phyloP scores from a whole-genome alignment of 257 asterid genomes.

The Solanum dulcamara region DNA sequence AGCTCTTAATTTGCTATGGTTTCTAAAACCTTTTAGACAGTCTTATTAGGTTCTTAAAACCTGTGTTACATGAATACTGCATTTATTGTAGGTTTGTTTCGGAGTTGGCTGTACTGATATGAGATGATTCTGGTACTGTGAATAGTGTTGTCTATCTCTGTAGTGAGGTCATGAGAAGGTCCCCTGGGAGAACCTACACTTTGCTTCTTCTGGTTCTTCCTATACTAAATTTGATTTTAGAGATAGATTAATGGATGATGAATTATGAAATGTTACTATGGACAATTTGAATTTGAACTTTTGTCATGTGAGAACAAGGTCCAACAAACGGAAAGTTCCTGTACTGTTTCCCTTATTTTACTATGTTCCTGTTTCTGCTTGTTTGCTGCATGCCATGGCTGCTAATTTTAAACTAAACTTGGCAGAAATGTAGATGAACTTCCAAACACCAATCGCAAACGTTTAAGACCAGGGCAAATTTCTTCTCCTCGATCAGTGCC shows the following conservation, averaged over 20 bases:
- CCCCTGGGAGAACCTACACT: background rate
- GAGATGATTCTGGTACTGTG: background rate
- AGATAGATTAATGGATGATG: background rate
- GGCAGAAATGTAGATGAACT: conserved; percentile 46
- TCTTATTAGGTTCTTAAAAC: background rate
- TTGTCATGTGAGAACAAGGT: background rate
- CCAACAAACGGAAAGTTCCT: background rate
- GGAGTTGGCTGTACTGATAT: background rate
- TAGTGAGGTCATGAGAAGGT: background rate
- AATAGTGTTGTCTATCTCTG: background rate
- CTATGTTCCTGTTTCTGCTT: background rate
- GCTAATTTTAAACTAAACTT: conserved; percentile 1
- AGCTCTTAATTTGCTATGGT: background rate
- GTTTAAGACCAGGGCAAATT: conserved; percentile 71
- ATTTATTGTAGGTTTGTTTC: background rate
- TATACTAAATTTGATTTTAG: background rate
- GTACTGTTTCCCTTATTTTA: background rate
- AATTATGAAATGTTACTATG: background rate
- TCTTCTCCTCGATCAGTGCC: conserved; percentile 83
- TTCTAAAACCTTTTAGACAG: background rate
- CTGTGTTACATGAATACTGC: background rate
- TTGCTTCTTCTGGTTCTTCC: background rate
- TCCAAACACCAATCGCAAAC: conserved; percentile 33
- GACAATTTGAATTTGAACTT: background rate
- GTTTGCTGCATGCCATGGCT: background rate